These are phyloP conservation scores for Trapa incisa DNA, from an alignment of 345 rosid genomes.

Conservation along the genomic window DNA sequence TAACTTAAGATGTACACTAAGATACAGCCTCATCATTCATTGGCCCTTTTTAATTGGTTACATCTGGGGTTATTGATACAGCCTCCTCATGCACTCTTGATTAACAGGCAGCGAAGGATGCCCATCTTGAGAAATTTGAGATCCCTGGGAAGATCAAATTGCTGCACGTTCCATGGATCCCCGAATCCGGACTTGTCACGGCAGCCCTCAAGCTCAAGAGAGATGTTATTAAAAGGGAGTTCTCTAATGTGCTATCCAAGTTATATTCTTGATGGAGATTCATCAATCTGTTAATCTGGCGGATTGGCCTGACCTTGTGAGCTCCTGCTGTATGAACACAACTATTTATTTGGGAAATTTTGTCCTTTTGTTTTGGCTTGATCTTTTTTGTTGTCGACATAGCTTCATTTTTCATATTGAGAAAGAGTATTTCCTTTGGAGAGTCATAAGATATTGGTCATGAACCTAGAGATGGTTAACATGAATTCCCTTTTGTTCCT, in stretches of 20 bases:
- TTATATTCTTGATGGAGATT: slow-evolving; percentile 33
- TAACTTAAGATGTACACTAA: neutral
- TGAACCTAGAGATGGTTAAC: neutral
- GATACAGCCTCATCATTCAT: neutral
- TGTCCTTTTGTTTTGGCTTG: no score
- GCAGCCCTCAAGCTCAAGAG: slow-evolving; percentile 2
- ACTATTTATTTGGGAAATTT: neutral
- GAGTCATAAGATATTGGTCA: neutral
- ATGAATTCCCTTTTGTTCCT: neutral
- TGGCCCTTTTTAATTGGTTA: neutral
- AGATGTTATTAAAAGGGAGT: neutral
- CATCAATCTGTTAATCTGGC: neutral
- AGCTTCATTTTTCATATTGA: neutral
- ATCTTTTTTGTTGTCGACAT: neutral
- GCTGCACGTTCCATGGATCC: slow-evolving; percentile 73
- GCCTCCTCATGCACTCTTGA: neutral
- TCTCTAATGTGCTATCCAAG: slow-evolving; percentile 35
- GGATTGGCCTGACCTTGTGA: neutral
- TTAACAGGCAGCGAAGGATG: slow-evolving; percentile 61
- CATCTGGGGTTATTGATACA: neutral
- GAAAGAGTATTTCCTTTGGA: neutral
- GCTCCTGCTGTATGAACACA: neutral
- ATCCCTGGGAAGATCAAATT: slow-evolving; percentile 77
- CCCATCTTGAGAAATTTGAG: slow-evolving; percentile 76
- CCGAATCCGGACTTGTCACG: slow-evolving; percentile 53